Evolutionary conservation across 2,329 filamentous ascomycete genomes (phyloP), one percentile per base, ranked within the genome.

Genomic region (Pseudocercospora fijiensis): DNA sequence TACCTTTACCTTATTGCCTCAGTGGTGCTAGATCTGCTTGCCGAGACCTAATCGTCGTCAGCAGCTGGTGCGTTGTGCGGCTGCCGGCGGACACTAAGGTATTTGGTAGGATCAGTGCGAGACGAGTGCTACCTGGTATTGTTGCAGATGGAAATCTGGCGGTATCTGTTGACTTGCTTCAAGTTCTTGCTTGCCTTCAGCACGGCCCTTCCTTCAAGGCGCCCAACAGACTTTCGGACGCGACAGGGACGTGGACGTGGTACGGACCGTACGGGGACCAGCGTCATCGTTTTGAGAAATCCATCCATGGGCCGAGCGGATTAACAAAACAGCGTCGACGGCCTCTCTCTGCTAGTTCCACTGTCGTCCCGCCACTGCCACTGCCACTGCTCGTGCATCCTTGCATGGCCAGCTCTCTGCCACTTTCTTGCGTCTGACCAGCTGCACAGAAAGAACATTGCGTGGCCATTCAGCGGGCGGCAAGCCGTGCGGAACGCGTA

Each of bases 41-140:
- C 37, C 37, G 37, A 41, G 37, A 22, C 45, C 45, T 49, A 22
- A 49, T 49, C 45, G 45, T 53, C 49, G 49, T 53, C 49, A 53
- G 49, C 49, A 53, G 22, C 49, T 41, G 37, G 37, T 41, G 45
- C 45, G 45, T 53, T 28, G 37, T 5, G 24, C 22, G 49, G 45
- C 4, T 49, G 45, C 20, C 24, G 18, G 45, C 45, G 45, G 45
- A 49, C 45, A 26, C 45, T 49, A n/a, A n/a, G n/a, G n/a, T n/a
- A 49, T 26, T 49, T 49, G 20, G 45, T 49, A 49, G 8, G 20
- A 22, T 49, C 43, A 13, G 43, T 47, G n/a, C 43, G 43, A 47
- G n/a, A 22, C 45, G 45, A 49, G 20, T 13, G 18, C 45, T 49
- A 41, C n/a, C n/a, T n/a, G n/a, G n/a, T n/a, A n/a, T n/a, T n/a